These are phyloP conservation scores for Garcia nutans DNA, from an alignment of 345 rosid species.

Conservation along the genomic window DNA sequence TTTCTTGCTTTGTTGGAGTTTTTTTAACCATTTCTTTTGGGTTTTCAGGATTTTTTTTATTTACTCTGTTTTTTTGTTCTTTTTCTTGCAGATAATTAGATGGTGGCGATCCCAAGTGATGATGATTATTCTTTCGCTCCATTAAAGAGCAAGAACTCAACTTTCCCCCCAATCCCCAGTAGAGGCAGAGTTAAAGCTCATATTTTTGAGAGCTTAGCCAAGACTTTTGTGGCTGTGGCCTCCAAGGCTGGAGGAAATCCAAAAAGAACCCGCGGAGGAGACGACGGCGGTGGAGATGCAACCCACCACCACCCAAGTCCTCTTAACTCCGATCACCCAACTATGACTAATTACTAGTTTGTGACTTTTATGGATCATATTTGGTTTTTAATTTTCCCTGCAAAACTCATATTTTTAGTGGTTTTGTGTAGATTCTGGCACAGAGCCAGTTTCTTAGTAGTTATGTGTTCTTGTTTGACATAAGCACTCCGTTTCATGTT, in stretches of 20 bases:
- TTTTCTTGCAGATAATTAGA: background rate
- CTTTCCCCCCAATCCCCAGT: constrained; percentile 13
- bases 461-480: background rate
- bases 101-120: background rate
- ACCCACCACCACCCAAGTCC: constrained; percentile 1
- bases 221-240: constrained; percentile 13
- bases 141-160: constrained; percentile 9
- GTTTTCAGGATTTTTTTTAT: background rate
- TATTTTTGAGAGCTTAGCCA: constrained; percentile 18
- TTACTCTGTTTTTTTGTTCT: constrained; percentile 7
- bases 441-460: background rate
- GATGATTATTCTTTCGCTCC: background rate
- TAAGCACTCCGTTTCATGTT: background rate
- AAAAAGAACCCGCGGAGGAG: background rate
- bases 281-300: background rate
- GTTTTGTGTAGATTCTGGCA: background rate
- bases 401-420: background rate
- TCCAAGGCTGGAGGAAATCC: background rate
- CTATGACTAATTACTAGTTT: background rate
- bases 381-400: background rate
- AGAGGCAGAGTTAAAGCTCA: constrained; percentile 28
- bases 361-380: too few relatives aligned
- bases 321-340: background rate
- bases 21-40: background rate
- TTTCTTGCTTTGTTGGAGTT: background rate